A percentile compares a stretch with the other conserved stretches of the same genome.
Conservation (phyloP, 176 grass and related monocot genomes). For the Bonia amplexicaulis region DNA sequence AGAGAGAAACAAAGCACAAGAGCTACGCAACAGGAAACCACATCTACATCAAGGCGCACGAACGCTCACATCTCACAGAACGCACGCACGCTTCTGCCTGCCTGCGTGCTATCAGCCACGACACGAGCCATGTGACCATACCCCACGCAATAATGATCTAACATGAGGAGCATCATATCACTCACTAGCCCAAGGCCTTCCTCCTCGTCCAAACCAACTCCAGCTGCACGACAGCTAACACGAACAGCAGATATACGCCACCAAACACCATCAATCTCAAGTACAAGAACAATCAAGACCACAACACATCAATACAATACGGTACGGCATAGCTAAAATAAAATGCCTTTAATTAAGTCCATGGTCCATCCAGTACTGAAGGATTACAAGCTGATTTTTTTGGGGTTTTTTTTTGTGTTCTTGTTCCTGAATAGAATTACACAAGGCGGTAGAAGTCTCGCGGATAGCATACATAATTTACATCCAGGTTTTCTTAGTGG, state of each 20-base stretch:
- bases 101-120: slow-evolving; percentile 8
- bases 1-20: background rate
- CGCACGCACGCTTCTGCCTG: background rate
- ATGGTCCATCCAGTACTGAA: slow-evolving; percentile 33
- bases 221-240: slow-evolving; percentile 7
- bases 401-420: background rate
- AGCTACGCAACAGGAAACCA: background rate
- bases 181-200: background rate
- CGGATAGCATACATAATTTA: slow-evolving; percentile 34
- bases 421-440: slow-evolving; percentile 30
- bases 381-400: slow-evolving; percentile 42
- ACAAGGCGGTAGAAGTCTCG: background rate
- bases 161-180: background rate
- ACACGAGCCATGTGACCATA: slow-evolving; percentile 23
- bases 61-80: background rate
- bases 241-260: background rate
- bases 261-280: slow-evolving; percentile 16
- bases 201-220: background rate
- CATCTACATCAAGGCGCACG: background rate
- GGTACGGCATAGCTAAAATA: background rate
- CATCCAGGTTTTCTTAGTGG: slow-evolving; percentile 57
- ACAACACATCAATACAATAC: background rate
- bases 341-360: slow-evolving; percentile 33
- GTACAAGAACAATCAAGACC: background rate
- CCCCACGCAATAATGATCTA: slow-evolving; percentile 15